Evolutionary conservation across 106 monocot genomes (phyloP), one percentile per base, ranked within the genome.

Genomic region (Alisma plantagoaquatica): DNA sequence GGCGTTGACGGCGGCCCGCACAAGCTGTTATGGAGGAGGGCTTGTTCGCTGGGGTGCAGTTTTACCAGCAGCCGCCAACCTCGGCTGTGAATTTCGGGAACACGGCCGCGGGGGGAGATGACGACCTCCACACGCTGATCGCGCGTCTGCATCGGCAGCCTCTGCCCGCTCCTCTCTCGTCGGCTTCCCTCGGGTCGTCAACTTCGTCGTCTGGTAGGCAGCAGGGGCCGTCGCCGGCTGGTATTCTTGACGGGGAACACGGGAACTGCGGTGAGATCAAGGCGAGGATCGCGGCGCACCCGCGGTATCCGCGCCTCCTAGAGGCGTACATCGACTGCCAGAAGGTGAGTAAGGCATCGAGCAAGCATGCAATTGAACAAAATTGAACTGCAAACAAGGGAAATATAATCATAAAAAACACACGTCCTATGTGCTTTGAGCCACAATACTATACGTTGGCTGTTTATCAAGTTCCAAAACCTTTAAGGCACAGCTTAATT

Each of bases 281-380:
- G 43, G 68, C 81, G 10, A 72, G 56, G 60, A 81, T 81, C 68
- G 72, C 81, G n/a, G 51, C 72, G 16, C 81, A 81, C 31, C 81
- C 81, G 0, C 72, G 76, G 0, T 81, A 81, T 33, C 76, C 76
- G 23, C 54, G 17, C 11, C 76, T 81, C 4, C 75, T 81, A 43
- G 49, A 72, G 10, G 76, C 81, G 26, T 76, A 76, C 56, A 73
- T 81, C 49, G 81, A 81, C 19, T 81, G 81, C 64, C 81, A 76
- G 29, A 72, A 81, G 72, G 81, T 76, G 41, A 11, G 12, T 41
- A 41, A 1, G 41, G 41, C 16, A 11, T 41, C 16, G n/a, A 11
- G 41, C 10, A 41, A 16, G 41, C 10, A 23, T 51, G 23, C 8
- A 18, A 18, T 47, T 14, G 46, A 47, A 19, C n/a, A n/a, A n/a